Evolutionary conservation across 345 rosid species (phyloP).

Genomic region (Brassica carinata): DNA sequence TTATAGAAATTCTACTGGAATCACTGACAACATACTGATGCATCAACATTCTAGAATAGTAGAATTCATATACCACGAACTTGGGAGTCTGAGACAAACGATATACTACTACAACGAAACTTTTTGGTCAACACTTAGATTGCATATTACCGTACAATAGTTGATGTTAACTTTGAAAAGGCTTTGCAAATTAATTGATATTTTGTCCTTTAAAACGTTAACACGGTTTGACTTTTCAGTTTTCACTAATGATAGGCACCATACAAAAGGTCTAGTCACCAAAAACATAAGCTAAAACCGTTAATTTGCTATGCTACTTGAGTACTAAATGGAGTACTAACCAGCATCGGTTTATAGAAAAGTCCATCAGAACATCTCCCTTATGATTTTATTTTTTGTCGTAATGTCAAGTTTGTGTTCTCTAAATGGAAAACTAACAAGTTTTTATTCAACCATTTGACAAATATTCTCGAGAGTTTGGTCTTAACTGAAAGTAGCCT

Average conservation of each 20-base stretch:
- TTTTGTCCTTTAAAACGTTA: constrained; percentile 5
- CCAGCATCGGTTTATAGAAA: neutral
- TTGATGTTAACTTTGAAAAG: constrained; percentile 19
- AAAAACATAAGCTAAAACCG: neutral
- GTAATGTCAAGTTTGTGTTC: neutral
- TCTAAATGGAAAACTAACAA: constrained; percentile 1
- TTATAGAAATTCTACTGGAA: too few relatives aligned
- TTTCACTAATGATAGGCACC: constrained; percentile 7
- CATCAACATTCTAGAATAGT: neutral
- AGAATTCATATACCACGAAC: neutral
- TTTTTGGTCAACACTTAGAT: constrained; percentile 5
- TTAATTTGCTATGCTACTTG: neutral
- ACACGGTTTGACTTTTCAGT: neutral
- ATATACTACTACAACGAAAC: neutral
- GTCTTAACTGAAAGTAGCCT: constrained; percentile 34
- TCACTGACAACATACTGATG: neutral
- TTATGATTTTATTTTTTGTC: neutral
- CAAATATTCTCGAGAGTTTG: constrained; percentile 16
- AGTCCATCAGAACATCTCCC: neutral
- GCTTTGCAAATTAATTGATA: neutral
- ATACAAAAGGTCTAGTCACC: neutral
- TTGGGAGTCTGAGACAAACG: neutral
- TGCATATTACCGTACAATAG: constrained; percentile 21
- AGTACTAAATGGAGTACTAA: neutral
- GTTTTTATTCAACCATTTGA: constrained; percentile 25